Conservation (phyloP, 208 protist species). For the Leishmania lainsoni region DNA sequence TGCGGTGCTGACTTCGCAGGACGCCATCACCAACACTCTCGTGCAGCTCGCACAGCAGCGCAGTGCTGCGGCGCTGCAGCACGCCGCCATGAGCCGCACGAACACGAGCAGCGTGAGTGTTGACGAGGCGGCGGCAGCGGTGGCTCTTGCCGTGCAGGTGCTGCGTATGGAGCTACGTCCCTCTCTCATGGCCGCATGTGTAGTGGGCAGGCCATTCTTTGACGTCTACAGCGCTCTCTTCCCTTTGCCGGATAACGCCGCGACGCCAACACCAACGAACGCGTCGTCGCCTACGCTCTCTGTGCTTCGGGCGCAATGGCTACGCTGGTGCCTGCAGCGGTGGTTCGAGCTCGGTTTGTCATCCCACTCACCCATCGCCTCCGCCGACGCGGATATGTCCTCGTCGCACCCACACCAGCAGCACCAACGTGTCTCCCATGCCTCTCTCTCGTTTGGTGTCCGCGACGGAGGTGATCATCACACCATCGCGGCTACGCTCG, state of each 20-base stretch:
- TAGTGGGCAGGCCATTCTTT: constrained; percentile 13
- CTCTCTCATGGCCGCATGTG: neutral
- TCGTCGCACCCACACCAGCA: neutral
- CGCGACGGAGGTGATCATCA: neutral
- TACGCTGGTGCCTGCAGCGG: constrained; percentile 33
- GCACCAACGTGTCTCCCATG: constrained; percentile 1
- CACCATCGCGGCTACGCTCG: neutral
- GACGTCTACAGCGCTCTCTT: constrained; percentile 29
- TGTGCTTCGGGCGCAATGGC: constrained; percentile 31
- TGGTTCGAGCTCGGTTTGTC: constrained; percentile 11
- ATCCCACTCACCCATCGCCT: neutral
- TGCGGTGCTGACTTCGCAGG: neutral
- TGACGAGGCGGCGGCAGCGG: constrained; percentile 7
- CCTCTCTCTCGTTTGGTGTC: neutral
- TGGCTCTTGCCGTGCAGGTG: constrained; percentile 28
- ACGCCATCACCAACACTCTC: constrained; percentile 7
- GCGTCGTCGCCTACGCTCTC: constrained; percentile 10
- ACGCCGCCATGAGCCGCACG: neutral
- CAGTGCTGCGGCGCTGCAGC: constrained; percentile 9
- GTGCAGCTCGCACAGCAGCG: constrained; percentile 20
- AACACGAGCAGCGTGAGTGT: neutral
- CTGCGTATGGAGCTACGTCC: constrained; percentile 20
- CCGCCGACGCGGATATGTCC: neutral
- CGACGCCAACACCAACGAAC: neutral
- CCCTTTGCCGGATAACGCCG: neutral